Evolutionary conservation across 73 alveolate genomes (phyloP).

Genomic region (Urostyla sp.): DNA sequence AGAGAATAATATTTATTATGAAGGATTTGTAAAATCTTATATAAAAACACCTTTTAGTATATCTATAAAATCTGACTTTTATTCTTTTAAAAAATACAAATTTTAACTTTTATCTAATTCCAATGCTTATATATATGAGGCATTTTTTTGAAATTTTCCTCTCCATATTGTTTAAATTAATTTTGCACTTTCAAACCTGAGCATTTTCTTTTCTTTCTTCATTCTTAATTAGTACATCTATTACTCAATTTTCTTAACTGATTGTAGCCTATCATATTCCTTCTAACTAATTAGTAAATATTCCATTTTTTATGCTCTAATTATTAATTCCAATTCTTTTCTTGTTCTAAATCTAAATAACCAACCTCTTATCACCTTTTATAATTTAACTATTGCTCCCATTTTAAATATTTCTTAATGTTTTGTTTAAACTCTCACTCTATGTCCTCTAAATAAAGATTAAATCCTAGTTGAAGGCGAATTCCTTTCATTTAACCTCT

Average conservation of each 20-base stretch:
- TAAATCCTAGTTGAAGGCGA: constrained; percentile 53
- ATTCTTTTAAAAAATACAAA: constrained; percentile 25
- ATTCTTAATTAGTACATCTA: constrained; percentile 1
- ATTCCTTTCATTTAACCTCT: constrained; percentile 48
- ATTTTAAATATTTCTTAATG: not conserved
- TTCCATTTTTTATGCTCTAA: constrained; percentile 28
- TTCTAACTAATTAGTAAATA: constrained; percentile 27
- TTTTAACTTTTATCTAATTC: not conserved
- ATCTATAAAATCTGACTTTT: constrained; percentile 4
- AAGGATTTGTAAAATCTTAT: not conserved
- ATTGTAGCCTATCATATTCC: constrained; percentile 19
- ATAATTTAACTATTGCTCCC: constrained; percentile 19
- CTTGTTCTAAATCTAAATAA: constrained; percentile 1
- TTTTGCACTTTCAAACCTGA: constrained; percentile 16
- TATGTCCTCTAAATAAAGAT: constrained; percentile 38
- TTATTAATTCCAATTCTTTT: constrained; percentile 19
- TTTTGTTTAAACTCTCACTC: constrained; percentile 4
- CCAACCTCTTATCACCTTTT: constrained; percentile 53
- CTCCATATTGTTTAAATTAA: constrained; percentile 31
- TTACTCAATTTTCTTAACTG: not conserved
- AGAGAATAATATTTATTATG: not conserved
- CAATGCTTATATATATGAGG: constrained; percentile 3
- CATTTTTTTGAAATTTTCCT: not conserved
- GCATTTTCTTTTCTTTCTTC: not conserved
- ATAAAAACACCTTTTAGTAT: not conserved